Evolutionary conservation across 768 basidiomycete species (phyloP).

Genomic region (Phylloporus sp.): DNA sequence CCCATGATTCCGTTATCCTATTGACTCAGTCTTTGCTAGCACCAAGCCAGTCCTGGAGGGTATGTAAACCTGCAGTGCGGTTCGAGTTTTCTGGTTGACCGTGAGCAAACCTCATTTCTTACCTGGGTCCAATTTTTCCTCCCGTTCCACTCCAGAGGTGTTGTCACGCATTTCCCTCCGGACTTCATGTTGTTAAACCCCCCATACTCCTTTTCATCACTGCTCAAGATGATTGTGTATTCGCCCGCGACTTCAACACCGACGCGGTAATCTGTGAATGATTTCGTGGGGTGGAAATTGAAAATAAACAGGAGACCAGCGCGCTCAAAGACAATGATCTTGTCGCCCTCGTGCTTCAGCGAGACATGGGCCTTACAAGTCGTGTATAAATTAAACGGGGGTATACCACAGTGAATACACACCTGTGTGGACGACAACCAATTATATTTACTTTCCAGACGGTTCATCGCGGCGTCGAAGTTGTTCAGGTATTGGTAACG

Average conservation of each 20-base stretch:
- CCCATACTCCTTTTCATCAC: constrained; percentile 85
- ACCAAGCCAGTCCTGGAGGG: constrained; percentile 33
- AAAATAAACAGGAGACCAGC: constrained; percentile 93
- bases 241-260: constrained; percentile 84
- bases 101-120: constrained; percentile 16
- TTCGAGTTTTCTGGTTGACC: neutral
- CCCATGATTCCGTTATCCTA: neutral
- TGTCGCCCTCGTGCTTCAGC: constrained; percentile 90
- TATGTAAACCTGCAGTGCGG: constrained; percentile 24
- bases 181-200: constrained; percentile 80
- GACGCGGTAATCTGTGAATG: constrained; percentile 91
- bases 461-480: constrained; percentile 93
- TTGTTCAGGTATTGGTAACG: constrained; percentile 94
- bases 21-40: constrained; percentile 18
- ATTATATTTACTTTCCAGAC: constrained; percentile 67
- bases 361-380: constrained; percentile 77
- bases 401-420: constrained; percentile 12
- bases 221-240: constrained; percentile 76
- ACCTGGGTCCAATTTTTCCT: constrained; percentile 90
- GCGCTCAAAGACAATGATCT: constrained; percentile 91
- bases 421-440: constrained; percentile 87
- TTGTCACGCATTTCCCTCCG: constrained; percentile 70
- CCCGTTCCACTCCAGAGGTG: constrained; percentile 87
- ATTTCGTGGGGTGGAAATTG: constrained; percentile 92
- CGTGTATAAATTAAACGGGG: constrained; percentile 5